Evolutionary conservation across 371 early-diverging fungal species (phyloP), one percentile per base, ranked within the genome.

Genomic region (Nematocida parisii): DNA sequence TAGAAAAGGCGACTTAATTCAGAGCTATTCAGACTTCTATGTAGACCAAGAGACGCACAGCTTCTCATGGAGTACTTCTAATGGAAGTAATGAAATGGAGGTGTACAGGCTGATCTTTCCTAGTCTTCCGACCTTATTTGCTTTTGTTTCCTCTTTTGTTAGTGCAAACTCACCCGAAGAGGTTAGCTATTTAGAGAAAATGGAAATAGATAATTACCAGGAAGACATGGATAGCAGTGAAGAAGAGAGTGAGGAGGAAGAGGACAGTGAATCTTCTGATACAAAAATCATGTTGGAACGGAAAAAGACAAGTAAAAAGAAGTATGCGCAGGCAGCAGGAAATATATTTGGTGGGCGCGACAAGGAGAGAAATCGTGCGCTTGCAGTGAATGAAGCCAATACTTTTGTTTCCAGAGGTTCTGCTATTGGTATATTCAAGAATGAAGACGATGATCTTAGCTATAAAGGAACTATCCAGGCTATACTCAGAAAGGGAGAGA

Each of bases 341-440:
- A 77, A 77, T 46, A 71, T 77, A 42, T 77, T 70, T 44, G 77
- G 71, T 6, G 74, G 74, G 18, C 66, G 54, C 5, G 74, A 82
- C 27, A 66, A 73, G 39, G 77, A 83, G 61, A 86, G 84, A 52
- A 84, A 85, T 62, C 64, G 58, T 54, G 71, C 87, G 44, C 74
- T 87, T 20, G 84, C 85, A 18, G 85, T 83, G 11, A 46, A 45
- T 5, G 70, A 83, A 73, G 83, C 82, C 4, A 66, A 61, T 20
- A 84, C 84, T 11, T 88, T 87, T 82, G 81, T 88, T 15, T 83
- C 85, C n/a, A 64, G 87, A 56, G 88, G 87, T 39, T 64, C 66
- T 27, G 82, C 86, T 20, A 62, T 88, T 13, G 88, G 88, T 13
- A 82, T 88, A 13, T 88, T 88, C 82, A 66, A 60, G 13, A 83